Evolutionary conservation across 352 stramenopile genomes (phyloP).

Genomic region (Thalassiosira mediterranea): DNA sequence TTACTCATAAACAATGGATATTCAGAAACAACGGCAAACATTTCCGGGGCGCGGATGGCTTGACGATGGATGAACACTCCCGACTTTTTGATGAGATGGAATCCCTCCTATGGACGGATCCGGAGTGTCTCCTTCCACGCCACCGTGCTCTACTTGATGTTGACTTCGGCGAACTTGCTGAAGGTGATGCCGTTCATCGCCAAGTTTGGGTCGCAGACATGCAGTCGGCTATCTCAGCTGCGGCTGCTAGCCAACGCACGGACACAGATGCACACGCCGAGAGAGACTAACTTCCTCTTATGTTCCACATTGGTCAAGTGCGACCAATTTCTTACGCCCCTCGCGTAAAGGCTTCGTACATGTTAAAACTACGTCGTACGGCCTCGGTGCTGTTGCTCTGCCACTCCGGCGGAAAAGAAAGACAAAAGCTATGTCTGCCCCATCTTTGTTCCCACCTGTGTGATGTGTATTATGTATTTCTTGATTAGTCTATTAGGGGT

Average conservation of each 20-base stretch:
- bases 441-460: too few species aligned
- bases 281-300: too few species aligned
- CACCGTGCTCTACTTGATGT: conserved; percentile 5
- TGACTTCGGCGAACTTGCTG: conserved; percentile 5
- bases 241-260: too few species aligned
- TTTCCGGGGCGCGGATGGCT: conserved; percentile 5
- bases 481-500: too few species aligned
- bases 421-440: neutral
- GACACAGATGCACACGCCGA: too few species aligned
- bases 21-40: conserved; percentile 11
- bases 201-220: conserved; percentile 15
- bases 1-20: conserved; percentile 22
- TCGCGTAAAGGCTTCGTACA: neutral
- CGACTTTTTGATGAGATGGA: conserved; percentile 6
- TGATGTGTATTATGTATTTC: too few species aligned
- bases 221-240: conserved; percentile 3
- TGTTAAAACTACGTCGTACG: neutral
- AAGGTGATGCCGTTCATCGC: neutral
- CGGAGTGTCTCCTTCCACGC: conserved; percentile 2
- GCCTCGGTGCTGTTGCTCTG: neutral
- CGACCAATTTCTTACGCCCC: neutral
- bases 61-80: conserved; percentile 3
- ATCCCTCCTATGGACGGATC: conserved; percentile 5
- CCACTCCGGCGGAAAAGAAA: neutral
- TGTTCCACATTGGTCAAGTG: neutral